phyloP scores from a whole-genome alignment of 2,329 filamentous ascomycete genomes.

The Aspergillus flavus region DNA sequence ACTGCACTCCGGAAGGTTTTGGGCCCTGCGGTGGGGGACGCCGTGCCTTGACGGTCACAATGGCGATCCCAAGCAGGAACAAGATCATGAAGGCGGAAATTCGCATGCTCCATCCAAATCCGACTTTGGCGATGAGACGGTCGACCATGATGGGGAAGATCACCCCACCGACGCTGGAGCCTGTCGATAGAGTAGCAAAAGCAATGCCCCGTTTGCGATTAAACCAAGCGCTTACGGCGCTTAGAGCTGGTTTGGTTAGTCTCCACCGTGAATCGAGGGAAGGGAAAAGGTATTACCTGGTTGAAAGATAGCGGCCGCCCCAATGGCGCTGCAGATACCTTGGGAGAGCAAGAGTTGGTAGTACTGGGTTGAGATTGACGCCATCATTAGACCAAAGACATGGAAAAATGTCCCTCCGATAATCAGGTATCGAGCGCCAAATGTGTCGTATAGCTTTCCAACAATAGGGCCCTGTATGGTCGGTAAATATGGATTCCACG shows the following conservation, averaged over 20 bases:
- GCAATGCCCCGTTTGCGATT: constrained; percentile 54
- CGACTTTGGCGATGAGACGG: constrained; percentile 55
- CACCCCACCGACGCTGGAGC: constrained; percentile 60
- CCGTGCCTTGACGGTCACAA: constrained; percentile 55
- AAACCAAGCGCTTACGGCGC: constrained; percentile 55
- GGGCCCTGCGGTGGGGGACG: constrained; percentile 32
- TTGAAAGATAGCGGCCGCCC: constrained; percentile 54
- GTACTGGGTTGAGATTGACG: constrained; percentile 55
- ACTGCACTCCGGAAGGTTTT: constrained; percentile 12
- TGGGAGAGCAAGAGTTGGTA: constrained; percentile 61
- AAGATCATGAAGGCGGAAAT: constrained; percentile 64
- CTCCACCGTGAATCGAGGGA: no score
- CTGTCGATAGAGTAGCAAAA: constrained; percentile 57
- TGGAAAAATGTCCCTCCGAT: constrained; percentile 56
- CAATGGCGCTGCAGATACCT: constrained; percentile 56
- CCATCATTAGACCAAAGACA: constrained; percentile 63
- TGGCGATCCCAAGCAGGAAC: constrained; percentile 56
- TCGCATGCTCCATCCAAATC: constrained; percentile 62
- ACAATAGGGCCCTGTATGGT: constrained; percentile 57
- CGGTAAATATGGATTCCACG: background rate
- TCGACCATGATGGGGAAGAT: constrained; percentile 65
- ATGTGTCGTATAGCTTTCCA: constrained; percentile 66
- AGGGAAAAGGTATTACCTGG: constrained; percentile 27
- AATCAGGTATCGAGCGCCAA: constrained; percentile 61
- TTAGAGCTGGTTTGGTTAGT: constrained; percentile 18